These are phyloP conservation scores for Gentiana straminea DNA, from an alignment of 257 asterid genomes.

Conservation along the genomic window DNA sequence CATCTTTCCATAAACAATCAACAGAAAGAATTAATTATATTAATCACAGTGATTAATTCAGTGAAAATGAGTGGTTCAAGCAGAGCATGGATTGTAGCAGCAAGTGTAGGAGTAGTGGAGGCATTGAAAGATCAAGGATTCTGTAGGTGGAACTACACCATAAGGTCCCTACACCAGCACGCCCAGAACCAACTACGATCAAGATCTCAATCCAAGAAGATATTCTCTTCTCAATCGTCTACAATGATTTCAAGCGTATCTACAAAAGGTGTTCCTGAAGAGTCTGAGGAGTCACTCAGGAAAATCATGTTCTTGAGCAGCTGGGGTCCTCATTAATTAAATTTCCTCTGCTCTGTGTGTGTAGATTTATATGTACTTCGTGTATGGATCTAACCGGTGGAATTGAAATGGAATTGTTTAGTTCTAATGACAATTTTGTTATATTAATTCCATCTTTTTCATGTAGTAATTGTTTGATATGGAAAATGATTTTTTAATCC, in stretches of 20 bases:
- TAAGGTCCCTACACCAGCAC: constrained; percentile 6
- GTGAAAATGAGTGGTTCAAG: constrained; percentile 17
- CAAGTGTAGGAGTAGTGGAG: not conserved
- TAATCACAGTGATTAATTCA: constrained; percentile 9
- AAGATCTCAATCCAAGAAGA: constrained; percentile 15
- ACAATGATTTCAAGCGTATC: not conserved
- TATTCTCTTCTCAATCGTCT: constrained; percentile 8
- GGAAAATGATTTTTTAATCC: too few relatives aligned
- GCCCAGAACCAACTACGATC: constrained; percentile 11
- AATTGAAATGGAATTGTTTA: too few relatives aligned
- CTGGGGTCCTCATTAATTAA: constrained; percentile 19
- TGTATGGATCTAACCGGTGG: too few relatives aligned
- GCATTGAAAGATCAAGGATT: too few relatives aligned
- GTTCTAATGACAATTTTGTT: too few relatives aligned
- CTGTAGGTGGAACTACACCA: constrained; percentile 2
- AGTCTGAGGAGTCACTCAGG: constrained; percentile 21
- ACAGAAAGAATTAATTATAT: not conserved
- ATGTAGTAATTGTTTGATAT: too few relatives aligned
- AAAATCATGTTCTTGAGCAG: constrained; percentile 24
- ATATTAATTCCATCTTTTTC: too few relatives aligned
- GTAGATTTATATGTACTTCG: too few relatives aligned
- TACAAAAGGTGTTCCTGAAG: not conserved
- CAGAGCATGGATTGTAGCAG: constrained; percentile 16
- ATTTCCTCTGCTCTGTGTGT: not conserved
- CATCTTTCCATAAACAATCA: not conserved